Base-by-base conservation (phyloP, 1,139 yeast genomes). In the Kodamaea anthophila region DNA sequence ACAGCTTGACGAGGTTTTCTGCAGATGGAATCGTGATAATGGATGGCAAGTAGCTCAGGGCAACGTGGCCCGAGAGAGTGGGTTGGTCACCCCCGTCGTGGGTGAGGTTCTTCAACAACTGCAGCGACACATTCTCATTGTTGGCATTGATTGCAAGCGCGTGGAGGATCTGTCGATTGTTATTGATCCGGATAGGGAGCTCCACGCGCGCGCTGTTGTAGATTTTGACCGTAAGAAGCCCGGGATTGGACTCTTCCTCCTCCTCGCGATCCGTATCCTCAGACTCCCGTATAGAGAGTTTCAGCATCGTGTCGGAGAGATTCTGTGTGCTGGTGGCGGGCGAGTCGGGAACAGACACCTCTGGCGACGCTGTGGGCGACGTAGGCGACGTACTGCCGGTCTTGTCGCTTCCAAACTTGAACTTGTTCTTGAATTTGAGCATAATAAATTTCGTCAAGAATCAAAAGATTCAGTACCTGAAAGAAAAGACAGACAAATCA, bases 151-250 rank as follows among this genome's bases (percentile, higher is more conserved):
- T 60, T 4, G 78, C 77, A 39, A 74, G 58, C 15, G 76, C 74
- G 21, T 61, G 60, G 26, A 74, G 50, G 5, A 73, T 69, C 39
- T 65, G 73, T 44, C 67, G 68, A 43, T 69, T 69, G 39, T 73
- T 71, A 42, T 66, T 66, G 47, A 65, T 65, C 35, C 66, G 67
- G 21, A 77, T 75, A 4, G 94, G 93, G 25, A 83, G 62, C 32
- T 69, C 66, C 35, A 82, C 59, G 32, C 75, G 70, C 33, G 68
- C 61, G 5, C 85, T 80, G 21, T 70, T 68, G 47, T 80, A 77
- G 18, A 83, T 68, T 40, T 81, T 78, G 15, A 83, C 81, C 0
- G 84, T 77, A 32, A 83, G 62, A 16, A 82, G 54, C 0, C 93
- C 94, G 0, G 93, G 91, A 31, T 56, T 54, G 12, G 55, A 40